Conservation (phyloP, 2,329 filamentous ascomycete species). For the Paraphaeosphaeria minitans region DNA sequence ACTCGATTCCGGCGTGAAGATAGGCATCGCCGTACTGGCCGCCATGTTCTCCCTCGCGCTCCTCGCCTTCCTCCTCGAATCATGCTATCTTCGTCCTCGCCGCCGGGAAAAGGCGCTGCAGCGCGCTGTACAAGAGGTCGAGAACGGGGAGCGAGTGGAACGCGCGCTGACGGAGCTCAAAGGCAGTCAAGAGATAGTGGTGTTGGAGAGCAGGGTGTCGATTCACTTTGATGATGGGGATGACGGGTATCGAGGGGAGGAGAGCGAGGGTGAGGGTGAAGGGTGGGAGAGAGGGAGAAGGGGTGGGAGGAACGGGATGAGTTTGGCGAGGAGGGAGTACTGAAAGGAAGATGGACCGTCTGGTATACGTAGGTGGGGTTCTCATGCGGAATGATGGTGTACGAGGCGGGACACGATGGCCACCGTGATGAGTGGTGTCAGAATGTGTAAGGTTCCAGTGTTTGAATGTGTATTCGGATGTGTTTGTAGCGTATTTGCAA, state of each 20-base stretch:
- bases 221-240: conserved; percentile 27
- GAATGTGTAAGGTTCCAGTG: not conserved
- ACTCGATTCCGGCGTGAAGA: conserved; percentile 13
- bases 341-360: not conserved
- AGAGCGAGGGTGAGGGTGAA: not conserved
- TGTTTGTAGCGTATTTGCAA: not conserved
- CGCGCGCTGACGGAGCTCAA: conserved; percentile 8
- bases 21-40: conserved; percentile 16
- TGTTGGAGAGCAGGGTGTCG: conserved; percentile 31
- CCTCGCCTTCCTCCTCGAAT: conserved; percentile 6
- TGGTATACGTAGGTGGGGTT: too few species aligned
- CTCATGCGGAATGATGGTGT: not conserved
- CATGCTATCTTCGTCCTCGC: conserved; percentile 24
- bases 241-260: conserved; percentile 17
- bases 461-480: not conserved
- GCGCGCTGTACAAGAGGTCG: conserved; percentile 28
- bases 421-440: not conserved
- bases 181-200: conserved; percentile 28
- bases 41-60: conserved; percentile 13
- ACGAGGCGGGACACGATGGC: not conserved
- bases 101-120: conserved; percentile 24
- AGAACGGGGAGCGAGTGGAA: conserved; percentile 20
- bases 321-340: conserved; percentile 18
- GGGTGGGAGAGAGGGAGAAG: conserved; percentile 14
- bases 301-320: conserved; percentile 23